Evolutionary conservation across 495 filamentous ascomycete species (phyloP).

Genomic region (Daldinia childiae): DNA sequence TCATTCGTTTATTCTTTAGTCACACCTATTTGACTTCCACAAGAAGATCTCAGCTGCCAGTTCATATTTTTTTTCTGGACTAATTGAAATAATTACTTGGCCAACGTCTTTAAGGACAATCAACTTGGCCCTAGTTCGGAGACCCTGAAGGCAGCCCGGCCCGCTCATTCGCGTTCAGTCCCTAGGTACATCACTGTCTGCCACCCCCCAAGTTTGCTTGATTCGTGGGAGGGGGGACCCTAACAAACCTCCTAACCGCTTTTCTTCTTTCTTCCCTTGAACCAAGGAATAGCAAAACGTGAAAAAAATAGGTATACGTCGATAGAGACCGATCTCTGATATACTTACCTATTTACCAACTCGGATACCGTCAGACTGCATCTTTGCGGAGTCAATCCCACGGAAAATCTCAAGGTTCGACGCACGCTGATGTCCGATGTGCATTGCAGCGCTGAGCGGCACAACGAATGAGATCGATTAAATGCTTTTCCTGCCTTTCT

Average conservation of each 20-base stretch:
- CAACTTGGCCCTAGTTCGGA: conserved; percentile 35
- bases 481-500: conserved; percentile 29
- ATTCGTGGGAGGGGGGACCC: conserved; percentile 17
- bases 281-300: background rate
- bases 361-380: conserved; percentile 17
- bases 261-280: conserved; percentile 19
- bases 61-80: conserved; percentile 5
- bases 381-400: conserved; percentile 31
- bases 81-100: conserved; percentile 14
- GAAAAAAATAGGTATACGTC: background rate
- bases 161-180: conserved; percentile 22
- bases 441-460: conserved; percentile 35
- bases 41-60: conserved; percentile 8
- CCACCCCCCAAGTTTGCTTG: conserved; percentile 37
- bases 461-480: conserved; percentile 37
- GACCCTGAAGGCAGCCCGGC: conserved; percentile 31
- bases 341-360: conserved; percentile 21
- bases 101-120: background rate
- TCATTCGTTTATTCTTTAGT: conserved; percentile 36
- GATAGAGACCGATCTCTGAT: conserved; percentile 9
- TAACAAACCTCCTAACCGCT: conserved; percentile 10
- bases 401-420: conserved; percentile 22
- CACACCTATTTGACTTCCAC: conserved; percentile 19
- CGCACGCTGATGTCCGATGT: conserved; percentile 40
- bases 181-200: conserved; percentile 20